Base-by-base conservation (phyloP, 768 basidiomycete genomes). In the Mycena filopes region DNA sequence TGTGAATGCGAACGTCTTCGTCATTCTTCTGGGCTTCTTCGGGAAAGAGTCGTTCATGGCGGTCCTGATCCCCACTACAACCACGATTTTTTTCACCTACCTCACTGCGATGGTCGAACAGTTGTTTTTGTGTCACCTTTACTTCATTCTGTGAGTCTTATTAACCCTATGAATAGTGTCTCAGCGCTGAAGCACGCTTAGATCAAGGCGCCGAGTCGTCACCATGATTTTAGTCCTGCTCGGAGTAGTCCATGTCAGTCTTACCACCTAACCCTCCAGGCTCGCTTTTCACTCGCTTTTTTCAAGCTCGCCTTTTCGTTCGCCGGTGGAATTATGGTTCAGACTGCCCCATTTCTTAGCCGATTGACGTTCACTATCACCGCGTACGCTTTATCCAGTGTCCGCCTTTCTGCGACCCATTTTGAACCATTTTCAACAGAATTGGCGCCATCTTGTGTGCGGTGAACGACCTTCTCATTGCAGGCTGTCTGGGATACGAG, bases 111-210 rank as follows among this genome's bases (percentile, higher is more conserved):
- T 53, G 41, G 31, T 65, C 18, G 64, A 62, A 51, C 68, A 69
- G 23, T 29, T 65, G 26, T 69, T 65, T 33, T 36, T 69, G 49
- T 55, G 55, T 9, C 63, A 69, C 16, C 50, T 69, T 13, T 69
- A 65, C 50, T 66, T 65, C 56, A 36, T 66, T 48, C 41, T 69
- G 68, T 69, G 40, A 9, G 68, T 40, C 4, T 1, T 13, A 18
- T 38, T 31, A 18, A 26, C 3, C 16, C 1, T 23, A 23, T 13
- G 25, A 28, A 29, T 16, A 1, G 29, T 33, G 36, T 15, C 58
- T 54, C 29, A 20, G 42, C 18, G 20, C 41, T 62, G 11, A 46
- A 25, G 36, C 1, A 16, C 51, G 1, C 28, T 16, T 33, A 69
- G 68, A 26, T 58, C 68, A 56, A 48, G 57, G 46, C 65, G 63